phyloP scores from a whole-genome alignment of 2,329 filamentous ascomycete species.

The Rutstroemia sp. region DNA sequence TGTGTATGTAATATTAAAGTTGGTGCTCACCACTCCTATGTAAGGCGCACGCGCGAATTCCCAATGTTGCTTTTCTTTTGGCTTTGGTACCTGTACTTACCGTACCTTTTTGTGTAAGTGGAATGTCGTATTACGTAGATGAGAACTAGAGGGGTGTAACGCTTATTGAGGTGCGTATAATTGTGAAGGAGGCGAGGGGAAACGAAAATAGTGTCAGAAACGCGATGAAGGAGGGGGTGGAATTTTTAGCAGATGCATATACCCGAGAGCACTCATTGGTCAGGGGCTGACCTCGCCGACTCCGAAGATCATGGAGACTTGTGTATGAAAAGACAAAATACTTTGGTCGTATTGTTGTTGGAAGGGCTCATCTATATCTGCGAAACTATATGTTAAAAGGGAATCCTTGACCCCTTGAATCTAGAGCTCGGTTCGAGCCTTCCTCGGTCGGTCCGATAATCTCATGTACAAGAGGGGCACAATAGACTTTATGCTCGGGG shows the following conservation, averaged over 20 bases:
- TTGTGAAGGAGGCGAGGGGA: neutral
- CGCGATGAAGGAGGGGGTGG: neutral
- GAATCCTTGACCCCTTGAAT: neutral
- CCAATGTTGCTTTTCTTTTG: neutral
- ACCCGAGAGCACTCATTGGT: neutral
- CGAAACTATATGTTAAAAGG: neutral
- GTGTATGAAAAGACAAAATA: no score
- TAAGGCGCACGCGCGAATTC: neutral
- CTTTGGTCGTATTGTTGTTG: no score
- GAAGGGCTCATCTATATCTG: neutral
- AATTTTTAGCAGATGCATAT: neutral
- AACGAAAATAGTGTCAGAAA: neutral
- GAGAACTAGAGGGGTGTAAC: slow-evolving; percentile 2
- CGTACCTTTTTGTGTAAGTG: neutral
- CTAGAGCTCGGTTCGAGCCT: neutral
- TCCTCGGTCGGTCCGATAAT: slow-evolving; percentile 1
- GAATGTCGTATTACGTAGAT: neutral
- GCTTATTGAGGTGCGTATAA: neutral
- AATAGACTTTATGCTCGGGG: neutral
- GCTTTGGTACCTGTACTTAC: no score
- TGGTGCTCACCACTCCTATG: neutral
- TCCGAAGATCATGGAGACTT: neutral
- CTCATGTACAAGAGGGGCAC: neutral
- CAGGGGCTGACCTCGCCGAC: neutral
- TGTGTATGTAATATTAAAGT: neutral